Conservation (phyloP, 768 basidiomycete species). For the Naematelia aurantialba region DNA sequence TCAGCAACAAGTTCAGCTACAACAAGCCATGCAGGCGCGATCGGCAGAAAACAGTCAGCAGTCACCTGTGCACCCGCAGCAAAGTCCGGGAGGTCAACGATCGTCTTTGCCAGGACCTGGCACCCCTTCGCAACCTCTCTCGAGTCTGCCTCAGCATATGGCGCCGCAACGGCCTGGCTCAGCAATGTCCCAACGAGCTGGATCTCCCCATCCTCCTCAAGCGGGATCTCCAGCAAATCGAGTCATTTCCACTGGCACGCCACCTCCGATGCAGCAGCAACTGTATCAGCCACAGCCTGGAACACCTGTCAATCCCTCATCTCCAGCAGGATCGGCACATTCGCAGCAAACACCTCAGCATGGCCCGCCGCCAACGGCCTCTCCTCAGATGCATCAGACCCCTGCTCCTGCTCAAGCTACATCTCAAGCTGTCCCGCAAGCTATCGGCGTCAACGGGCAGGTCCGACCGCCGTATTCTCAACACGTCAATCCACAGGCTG, state of each 20-base stretch:
- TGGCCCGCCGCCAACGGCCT: not conserved
- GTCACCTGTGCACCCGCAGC: constrained; percentile 13
- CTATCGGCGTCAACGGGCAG: constrained; percentile 4
- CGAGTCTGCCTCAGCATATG: constrained; percentile 40
- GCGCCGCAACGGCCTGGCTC: constrained; percentile 40
- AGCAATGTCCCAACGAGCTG: constrained; percentile 36
- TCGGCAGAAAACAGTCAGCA: not conserved
- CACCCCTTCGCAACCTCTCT: constrained; percentile 18
- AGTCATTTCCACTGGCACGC: constrained; percentile 14
- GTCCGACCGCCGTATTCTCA: not conserved
- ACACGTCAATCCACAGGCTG: not conserved
- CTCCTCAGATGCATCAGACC: not conserved
- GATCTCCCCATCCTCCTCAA: constrained; percentile 29
- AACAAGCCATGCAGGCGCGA: not conserved
- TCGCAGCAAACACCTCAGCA: constrained; percentile 29
- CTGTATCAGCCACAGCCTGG: constrained; percentile 3
- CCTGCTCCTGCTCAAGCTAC: not conserved
- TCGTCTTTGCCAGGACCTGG: not conserved
- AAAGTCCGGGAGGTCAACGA: constrained; percentile 7
- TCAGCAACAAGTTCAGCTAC: constrained; percentile 9
- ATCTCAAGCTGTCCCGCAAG: not conserved
- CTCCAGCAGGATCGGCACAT: constrained; percentile 26
- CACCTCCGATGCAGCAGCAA: constrained; percentile 6
- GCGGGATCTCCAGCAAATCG: constrained; percentile 13
- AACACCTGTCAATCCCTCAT: constrained; percentile 14